Conservation (phyloP, 2,329 filamentous ascomycete genomes). For the Curvularia sp. region DNA sequence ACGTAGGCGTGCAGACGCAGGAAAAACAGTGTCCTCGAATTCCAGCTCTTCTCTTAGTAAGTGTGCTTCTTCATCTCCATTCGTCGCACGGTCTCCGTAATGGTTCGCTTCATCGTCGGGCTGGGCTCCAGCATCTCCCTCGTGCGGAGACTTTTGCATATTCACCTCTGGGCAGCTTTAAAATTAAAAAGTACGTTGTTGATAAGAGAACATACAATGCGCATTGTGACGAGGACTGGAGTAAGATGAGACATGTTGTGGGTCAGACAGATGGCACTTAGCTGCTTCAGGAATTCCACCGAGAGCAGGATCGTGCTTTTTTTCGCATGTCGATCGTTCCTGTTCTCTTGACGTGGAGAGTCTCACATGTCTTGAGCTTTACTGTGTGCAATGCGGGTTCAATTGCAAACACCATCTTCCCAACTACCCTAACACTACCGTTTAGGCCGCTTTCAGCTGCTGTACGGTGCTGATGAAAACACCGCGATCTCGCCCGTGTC, state of each 20-base stretch:
- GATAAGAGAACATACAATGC: not conserved
- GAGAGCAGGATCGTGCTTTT: not conserved
- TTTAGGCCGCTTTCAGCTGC: not conserved
- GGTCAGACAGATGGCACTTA: not conserved
- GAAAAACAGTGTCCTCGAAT: constrained; percentile 28
- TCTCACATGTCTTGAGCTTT: not conserved
- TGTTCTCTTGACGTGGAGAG: not conserved
- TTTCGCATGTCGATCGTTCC: not conserved
- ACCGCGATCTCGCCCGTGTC: not conserved
- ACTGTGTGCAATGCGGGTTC: not conserved
- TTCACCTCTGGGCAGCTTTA: not conserved
- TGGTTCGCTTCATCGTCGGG: constrained; percentile 20
- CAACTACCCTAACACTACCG: not conserved
- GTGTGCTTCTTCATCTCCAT: constrained; percentile 41
- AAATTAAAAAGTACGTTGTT: not conserved
- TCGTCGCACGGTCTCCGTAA: constrained; percentile 7
- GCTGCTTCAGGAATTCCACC: not conserved
- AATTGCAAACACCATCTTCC: too few relatives aligned
- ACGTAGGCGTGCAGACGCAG: constrained; percentile 2
- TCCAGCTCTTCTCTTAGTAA: constrained; percentile 39
- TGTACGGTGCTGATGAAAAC: not conserved
- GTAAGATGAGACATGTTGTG: not conserved
- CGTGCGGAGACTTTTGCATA: constrained; percentile 10
- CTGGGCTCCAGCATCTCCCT: not conserved
- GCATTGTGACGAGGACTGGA: not conserved